A percentile compares a stretch with the other conserved stretches of the same genome.
Evolutionary conservation across 352 stramenopile genomes (phyloP).

Genomic region (Globisporangium camurandrum): DNA sequence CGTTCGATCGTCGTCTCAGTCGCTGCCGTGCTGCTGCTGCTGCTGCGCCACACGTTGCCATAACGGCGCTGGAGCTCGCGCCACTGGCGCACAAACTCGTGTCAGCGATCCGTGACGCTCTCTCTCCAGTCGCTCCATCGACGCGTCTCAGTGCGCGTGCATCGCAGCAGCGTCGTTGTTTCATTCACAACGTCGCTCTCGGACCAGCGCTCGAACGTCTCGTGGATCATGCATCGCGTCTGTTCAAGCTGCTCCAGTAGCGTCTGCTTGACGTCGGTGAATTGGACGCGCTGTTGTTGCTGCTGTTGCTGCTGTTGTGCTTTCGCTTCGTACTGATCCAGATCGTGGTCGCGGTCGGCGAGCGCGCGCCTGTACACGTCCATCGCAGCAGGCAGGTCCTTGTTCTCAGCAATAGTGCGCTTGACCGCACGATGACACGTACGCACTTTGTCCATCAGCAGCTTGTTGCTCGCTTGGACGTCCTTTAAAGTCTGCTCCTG

Average conservation of each 20-base stretch:
- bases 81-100: constrained; percentile 45
- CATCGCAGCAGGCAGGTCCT: constrained; percentile 48
- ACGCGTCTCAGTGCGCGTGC: constrained; percentile 48
- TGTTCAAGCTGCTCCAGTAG: constrained; percentile 66
- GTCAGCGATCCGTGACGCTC: constrained; percentile 41
- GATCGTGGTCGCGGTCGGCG: constrained; percentile 52
- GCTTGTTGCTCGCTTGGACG: constrained; percentile 64
- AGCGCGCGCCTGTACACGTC: constrained; percentile 62
- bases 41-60: constrained; percentile 33
- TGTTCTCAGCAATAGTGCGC: constrained; percentile 48
- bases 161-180: constrained; percentile 12
- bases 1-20: too few relatives aligned
- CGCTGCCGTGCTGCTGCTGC: constrained; percentile 16
- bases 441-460: constrained; percentile 53
- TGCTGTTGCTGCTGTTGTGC: constrained; percentile 37
- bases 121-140: constrained; percentile 47
- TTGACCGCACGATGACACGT: constrained; percentile 41
- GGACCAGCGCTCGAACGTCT: constrained; percentile 68
- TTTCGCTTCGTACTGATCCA: constrained; percentile 46
- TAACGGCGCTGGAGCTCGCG: constrained; percentile 44
- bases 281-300: constrained; percentile 44
- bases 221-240: constrained; percentile 70
- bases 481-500: too few relatives aligned
- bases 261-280: constrained; percentile 66
- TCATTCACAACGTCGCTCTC: constrained; percentile 48